These are phyloP conservation scores for Lentinula lateritia DNA, from an alignment of 768 basidiomycete genomes.

Conservation along the genomic window DNA sequence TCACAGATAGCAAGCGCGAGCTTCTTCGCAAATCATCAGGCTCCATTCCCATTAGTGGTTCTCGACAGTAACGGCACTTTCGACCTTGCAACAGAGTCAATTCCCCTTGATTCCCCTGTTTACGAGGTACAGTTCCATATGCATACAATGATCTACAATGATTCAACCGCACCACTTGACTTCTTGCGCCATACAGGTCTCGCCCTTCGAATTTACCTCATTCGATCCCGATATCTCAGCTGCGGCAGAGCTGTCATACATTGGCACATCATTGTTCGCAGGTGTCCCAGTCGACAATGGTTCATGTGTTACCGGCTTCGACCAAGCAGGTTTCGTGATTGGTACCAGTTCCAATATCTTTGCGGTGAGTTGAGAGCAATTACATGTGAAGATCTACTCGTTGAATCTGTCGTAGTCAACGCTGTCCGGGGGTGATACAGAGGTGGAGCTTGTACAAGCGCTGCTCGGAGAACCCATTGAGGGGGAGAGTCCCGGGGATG, in stretches of 20 bases:
- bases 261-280: slow-evolving; percentile 59
- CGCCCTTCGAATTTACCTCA: slow-evolving; percentile 65
- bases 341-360: slow-evolving; percentile 70
- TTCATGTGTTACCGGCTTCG: slow-evolving; percentile 68
- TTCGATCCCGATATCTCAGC: slow-evolving; percentile 71
- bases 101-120: slow-evolving; percentile 39
- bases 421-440: slow-evolving; percentile 25
- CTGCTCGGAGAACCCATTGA: slow-evolving; percentile 34
- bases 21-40: slow-evolving; percentile 39
- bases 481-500: slow-evolving; percentile 46
- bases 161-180: background rate
- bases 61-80: slow-evolving; percentile 47
- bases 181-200: slow-evolving; percentile 32
- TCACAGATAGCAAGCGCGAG: slow-evolving; percentile 48
- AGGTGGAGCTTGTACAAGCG: slow-evolving; percentile 39
- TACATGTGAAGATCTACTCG: background rate
- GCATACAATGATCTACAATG: background rate
- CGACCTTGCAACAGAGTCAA: slow-evolving; percentile 34
- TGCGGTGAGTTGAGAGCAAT: slow-evolving; percentile 33
- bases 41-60: slow-evolving; percentile 67
- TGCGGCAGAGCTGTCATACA: slow-evolving; percentile 55
- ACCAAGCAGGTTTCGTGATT: slow-evolving; percentile 70
- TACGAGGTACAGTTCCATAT: slow-evolving; percentile 43
- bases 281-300: slow-evolving; percentile 49
- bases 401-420: slow-evolving; percentile 23